phyloP scores from a whole-genome alignment of 177 flowering plant species.

The Vitis hybrid region DNA sequence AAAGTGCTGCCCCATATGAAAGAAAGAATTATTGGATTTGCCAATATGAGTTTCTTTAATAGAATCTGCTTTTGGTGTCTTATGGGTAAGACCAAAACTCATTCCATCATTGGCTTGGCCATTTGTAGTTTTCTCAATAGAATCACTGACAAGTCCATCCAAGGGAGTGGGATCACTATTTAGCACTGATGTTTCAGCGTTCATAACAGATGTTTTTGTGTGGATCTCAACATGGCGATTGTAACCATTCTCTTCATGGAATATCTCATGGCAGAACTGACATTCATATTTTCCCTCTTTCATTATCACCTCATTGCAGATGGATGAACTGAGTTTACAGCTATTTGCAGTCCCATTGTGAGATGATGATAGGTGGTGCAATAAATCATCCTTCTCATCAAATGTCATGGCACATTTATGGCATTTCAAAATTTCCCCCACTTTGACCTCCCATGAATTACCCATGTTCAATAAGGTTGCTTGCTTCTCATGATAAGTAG shows the following conservation, averaged over 20 bases:
- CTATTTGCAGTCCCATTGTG: slow-evolving; percentile 22
- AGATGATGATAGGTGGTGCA: slow-evolving; percentile 26
- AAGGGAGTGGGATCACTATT: too few species aligned
- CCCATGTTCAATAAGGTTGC: slow-evolving; percentile 18
- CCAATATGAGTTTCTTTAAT: background rate
- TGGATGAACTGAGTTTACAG: slow-evolving; percentile 15
- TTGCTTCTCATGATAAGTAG: slow-evolving; percentile 35
- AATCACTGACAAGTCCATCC: background rate
- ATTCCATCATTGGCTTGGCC: background rate
- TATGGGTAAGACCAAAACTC: slow-evolving; percentile 5
- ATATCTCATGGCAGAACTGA: slow-evolving; percentile 38
- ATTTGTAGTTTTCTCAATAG: slow-evolving; percentile 10
- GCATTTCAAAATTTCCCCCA: slow-evolving; percentile 21
- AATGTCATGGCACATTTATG: slow-evolving; percentile 32
- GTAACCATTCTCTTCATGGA: slow-evolving; percentile 30
- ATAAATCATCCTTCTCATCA: slow-evolving; percentile 25
- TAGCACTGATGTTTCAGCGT: slow-evolving; percentile 19
- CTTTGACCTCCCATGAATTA: slow-evolving; percentile 13
- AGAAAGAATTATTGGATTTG: background rate
- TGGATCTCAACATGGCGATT: slow-evolving; percentile 39
- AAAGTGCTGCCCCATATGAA: slow-evolving; percentile 2
- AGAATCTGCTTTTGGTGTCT: slow-evolving; percentile 4
- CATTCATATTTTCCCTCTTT: slow-evolving; percentile 44
- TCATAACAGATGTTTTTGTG: slow-evolving; percentile 27
- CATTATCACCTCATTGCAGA: slow-evolving; percentile 32